phyloP scores from a whole-genome alignment of 2,329 filamentous ascomycete species.

The Xylariaceae sp. region DNA sequence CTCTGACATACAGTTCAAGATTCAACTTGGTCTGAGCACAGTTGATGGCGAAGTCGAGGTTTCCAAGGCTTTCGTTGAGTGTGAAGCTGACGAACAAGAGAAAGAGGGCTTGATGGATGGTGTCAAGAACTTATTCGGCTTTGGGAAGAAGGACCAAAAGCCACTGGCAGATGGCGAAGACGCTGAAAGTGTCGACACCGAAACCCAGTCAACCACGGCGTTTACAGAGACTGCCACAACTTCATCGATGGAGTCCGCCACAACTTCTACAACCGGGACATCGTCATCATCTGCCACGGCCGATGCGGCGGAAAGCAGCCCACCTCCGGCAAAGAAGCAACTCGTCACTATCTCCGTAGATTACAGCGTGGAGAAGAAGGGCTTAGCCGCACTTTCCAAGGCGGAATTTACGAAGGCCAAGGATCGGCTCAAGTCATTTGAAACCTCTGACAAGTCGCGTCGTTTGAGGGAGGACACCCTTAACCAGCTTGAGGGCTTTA shows the following conservation, averaged over 20 bases:
- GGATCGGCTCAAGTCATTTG: slow-evolving; percentile 77
- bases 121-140: slow-evolving; percentile 93
- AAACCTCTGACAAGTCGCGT: slow-evolving; percentile 76
- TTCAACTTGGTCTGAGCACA: slow-evolving; percentile 67
- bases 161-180: slow-evolving; percentile 60
- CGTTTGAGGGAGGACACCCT: slow-evolving; percentile 76
- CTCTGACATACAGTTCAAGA: slow-evolving; percentile 74
- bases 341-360: slow-evolving; percentile 51
- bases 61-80: slow-evolving; percentile 72
- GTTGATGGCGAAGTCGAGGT: slow-evolving; percentile 79
- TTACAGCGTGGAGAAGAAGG: slow-evolving; percentile 44
- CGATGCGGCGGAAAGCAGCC: slow-evolving; percentile 45
- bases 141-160: slow-evolving; percentile 86
- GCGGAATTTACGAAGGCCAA: slow-evolving; percentile 49
- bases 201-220: slow-evolving; percentile 36
- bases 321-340: slow-evolving; percentile 57
- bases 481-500: slow-evolving; percentile 90
- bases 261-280: slow-evolving; percentile 29
- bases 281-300: slow-evolving; percentile 40
- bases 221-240: slow-evolving; percentile 40
- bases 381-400: slow-evolving; percentile 45
- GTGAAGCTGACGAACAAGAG: slow-evolving; percentile 68
- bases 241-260: slow-evolving; percentile 34
- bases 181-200: slow-evolving; percentile 38
- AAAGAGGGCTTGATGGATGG: slow-evolving; percentile 84